Conservation (phyloP, 495 filamentous ascomycete species). For the Tuber microsphaerosporum region DNA sequence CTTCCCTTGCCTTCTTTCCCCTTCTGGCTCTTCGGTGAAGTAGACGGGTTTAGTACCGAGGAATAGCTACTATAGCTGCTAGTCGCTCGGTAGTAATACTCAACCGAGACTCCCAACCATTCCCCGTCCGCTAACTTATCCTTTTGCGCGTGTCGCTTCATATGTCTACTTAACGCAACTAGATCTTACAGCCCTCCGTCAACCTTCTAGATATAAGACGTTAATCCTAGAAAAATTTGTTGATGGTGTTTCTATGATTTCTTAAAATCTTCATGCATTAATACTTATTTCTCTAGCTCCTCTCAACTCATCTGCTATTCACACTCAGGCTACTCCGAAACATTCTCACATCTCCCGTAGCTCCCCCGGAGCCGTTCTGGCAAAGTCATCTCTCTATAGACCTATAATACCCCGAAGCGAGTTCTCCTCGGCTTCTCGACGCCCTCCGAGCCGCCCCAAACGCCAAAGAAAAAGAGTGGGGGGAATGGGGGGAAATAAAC, state of each 20-base stretch:
- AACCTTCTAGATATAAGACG: too few species aligned
- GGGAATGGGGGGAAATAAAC: too few species aligned
- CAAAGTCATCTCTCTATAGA: too few species aligned
- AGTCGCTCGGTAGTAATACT: constrained; percentile 49
- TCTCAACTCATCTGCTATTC: neutral
- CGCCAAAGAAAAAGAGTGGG: too few species aligned
- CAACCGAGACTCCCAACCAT: constrained; percentile 51
- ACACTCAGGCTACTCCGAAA: neutral
- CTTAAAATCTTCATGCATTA: neutral
- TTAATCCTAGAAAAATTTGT: too few species aligned
- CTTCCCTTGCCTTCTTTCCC: constrained; percentile 11
- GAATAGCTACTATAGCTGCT: constrained; percentile 22
- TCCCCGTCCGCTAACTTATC: constrained; percentile 56
- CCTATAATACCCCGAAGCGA: too few species aligned
- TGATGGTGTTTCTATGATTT: too few species aligned
- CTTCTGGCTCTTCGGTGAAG: constrained; percentile 11
- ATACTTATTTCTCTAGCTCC: constrained; percentile 39
- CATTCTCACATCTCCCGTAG: neutral
- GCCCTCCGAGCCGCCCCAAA: too few species aligned
- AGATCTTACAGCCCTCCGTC: too few species aligned
- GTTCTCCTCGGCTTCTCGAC: too few species aligned
- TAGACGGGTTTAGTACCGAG: constrained; percentile 17
- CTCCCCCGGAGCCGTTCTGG: too few species aligned
- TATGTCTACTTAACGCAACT: constrained; percentile 49
- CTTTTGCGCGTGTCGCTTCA: constrained; percentile 54